Base-by-base conservation (phyloP, 371 early-diverging fungal species). In the Mucor plumbeus region DNA sequence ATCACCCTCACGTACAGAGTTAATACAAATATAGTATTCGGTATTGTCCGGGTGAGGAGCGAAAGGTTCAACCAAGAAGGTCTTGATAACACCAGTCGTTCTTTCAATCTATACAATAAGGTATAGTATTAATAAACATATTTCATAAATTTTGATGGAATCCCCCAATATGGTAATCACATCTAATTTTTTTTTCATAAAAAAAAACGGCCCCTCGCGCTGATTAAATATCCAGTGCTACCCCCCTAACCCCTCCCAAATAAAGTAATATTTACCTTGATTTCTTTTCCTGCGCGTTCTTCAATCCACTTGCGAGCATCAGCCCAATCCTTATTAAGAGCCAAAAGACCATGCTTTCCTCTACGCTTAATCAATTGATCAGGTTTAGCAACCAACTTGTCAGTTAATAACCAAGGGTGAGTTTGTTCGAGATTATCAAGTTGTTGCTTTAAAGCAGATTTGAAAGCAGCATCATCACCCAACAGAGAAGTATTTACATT, bases 301-400 rank as follows among this genome's bases (percentile, higher is more conserved):
- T 81, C 80, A 78, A 98, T 93, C 98, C 98, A 98, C 69, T 87
- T 78, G 80, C 92, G 89, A 64, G 91, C 94, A 39, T 89, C 88
- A 7, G 82, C 57, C 97, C 97, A 97, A 67, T 90, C 87, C 63
- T 95, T 90, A 75, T 96, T 95, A 63, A 98, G 85, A 38, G 95
- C 88, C 50, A 98, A 79, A 59, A 98, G 84, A 59, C 98, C 98
- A 67, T 92, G 90, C 87, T 98, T 98, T 62, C 98, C 98, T 66
- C 98, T 87, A 62, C 98, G 92, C 83, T 98, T 98, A 85, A 98
- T 97, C 59, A 98, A 85, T 82, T 96, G 96, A 79, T 98, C 98
- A 26, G 98, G 98, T 83, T 98, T 98, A 76, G 91, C 96, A 33
- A 98, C 98, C 69, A 97, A 85, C 72, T 93, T 92, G 43, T 80